Conservation (phyloP, 1,284 basidiomycete species). For the Ustilago crameri region DNA sequence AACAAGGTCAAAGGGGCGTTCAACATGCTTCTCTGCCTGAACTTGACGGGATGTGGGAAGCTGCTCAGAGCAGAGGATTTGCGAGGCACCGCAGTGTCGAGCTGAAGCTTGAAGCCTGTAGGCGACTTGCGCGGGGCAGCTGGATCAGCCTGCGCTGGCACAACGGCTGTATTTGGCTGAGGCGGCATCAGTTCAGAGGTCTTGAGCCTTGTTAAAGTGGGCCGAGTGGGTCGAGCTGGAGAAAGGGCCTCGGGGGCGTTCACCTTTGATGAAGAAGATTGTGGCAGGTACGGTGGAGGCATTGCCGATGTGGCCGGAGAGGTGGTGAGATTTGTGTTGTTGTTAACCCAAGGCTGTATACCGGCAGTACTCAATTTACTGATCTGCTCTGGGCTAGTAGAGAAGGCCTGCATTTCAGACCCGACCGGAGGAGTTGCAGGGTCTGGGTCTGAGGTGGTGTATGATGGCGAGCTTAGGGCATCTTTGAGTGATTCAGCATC, state of each 20-base stretch:
- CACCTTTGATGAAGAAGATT: slow-evolving; percentile 2
- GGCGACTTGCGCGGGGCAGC: slow-evolving; percentile 20
- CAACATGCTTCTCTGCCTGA: slow-evolving; percentile 3
- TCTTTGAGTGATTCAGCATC: slow-evolving; percentile 16
- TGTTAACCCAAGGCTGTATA: not conserved
- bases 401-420: not conserved
- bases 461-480: slow-evolving; percentile 2
- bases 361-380: not conserved
- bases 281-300: slow-evolving; percentile 1
- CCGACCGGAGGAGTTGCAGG: not conserved
- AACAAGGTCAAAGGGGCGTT: slow-evolving; percentile 1
- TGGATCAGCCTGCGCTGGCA: not conserved
- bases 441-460: not conserved
- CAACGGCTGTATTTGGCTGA: slow-evolving; percentile 13
- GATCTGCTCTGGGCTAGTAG: slow-evolving; percentile 10
- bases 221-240: slow-evolving; percentile 21
- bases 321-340: not conserved
- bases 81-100: slow-evolving; percentile 41
- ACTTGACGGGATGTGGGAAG: slow-evolving; percentile 22
- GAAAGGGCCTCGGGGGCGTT: not conserved
- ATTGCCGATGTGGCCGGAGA: not conserved
- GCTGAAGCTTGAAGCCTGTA: slow-evolving; percentile 21
- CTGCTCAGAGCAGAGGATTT: slow-evolving; percentile 35
- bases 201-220: slow-evolving; percentile 46
- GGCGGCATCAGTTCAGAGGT: slow-evolving; percentile 50